phyloP scores from a whole-genome alignment of 495 filamentous ascomycete species.

The Aspergillus incahuasiensis region DNA sequence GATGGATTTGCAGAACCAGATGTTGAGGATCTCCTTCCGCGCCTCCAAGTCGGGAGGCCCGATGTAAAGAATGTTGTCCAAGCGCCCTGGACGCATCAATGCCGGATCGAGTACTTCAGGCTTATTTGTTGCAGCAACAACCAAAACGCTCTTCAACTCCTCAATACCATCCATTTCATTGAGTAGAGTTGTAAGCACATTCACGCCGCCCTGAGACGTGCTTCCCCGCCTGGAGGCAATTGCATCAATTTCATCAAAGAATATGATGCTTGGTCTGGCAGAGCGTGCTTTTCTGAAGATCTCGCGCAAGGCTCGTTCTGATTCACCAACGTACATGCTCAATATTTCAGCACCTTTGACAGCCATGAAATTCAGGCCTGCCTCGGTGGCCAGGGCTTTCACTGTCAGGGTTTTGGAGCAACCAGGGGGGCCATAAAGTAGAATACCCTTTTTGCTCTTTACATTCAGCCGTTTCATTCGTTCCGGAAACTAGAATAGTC shows the following conservation, averaged over 20 bases:
- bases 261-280: slow-evolving; percentile 88
- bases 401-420: slow-evolving; percentile 95
- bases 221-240: slow-evolving; percentile 71
- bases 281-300: slow-evolving; percentile 84
- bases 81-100: slow-evolving; percentile 78
- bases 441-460: slow-evolving; percentile 72
- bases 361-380: slow-evolving; percentile 88
- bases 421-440: slow-evolving; percentile 91
- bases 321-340: slow-evolving; percentile 97
- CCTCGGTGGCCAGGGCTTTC: slow-evolving; percentile 87
- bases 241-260: slow-evolving; percentile 97
- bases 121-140: slow-evolving; percentile 93
- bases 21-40: slow-evolving; percentile 69
- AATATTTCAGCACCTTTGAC: slow-evolving; percentile 95
- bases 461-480: slow-evolving; percentile 54
- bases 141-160: slow-evolving; percentile 72
- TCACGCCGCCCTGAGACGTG: slow-evolving; percentile 53
- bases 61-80: slow-evolving; percentile 89
- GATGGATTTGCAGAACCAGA: slow-evolving; percentile 56
- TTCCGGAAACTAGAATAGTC: slow-evolving; percentile 49
- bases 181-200: slow-evolving; percentile 84
- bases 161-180: slow-evolving; percentile 98
- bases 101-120: slow-evolving; percentile 83
- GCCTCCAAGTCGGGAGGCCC: slow-evolving; percentile 74
- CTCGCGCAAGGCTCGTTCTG: slow-evolving; percentile 81